phyloP scores from a whole-genome alignment of 148 eudicot species.

The Salicornia ramosissima region DNA sequence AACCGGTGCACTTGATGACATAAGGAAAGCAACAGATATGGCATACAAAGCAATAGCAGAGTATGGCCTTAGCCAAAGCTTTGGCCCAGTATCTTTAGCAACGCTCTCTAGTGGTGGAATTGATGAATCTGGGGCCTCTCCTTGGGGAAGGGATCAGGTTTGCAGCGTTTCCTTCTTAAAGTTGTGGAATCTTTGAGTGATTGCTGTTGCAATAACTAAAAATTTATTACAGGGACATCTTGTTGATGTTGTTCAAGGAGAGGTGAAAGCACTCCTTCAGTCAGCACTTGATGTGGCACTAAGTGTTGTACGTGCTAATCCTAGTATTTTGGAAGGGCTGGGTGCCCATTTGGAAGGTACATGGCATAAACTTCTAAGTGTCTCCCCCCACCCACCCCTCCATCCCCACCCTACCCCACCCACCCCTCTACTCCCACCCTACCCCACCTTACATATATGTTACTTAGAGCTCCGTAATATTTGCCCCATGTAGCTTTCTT shows the following conservation, averaged over 20 bases:
- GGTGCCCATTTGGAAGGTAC: slow-evolving; percentile 94
- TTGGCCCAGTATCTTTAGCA: slow-evolving; percentile 79
- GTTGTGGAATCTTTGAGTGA: background rate
- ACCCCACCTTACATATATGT: no score
- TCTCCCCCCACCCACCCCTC: no score
- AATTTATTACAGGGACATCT: slow-evolving; percentile 63
- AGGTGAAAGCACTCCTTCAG: slow-evolving; percentile 72
- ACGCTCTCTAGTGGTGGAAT: slow-evolving; percentile 83
- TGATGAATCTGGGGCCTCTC: slow-evolving; percentile 69
- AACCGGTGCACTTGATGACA: slow-evolving; percentile 95
- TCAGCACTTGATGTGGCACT: slow-evolving; percentile 87
- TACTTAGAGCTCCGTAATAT: background rate
- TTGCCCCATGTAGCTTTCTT: background rate
- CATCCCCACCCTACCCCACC: no score
- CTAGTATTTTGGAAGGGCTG: slow-evolving; percentile 83
- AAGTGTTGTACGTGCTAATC: slow-evolving; percentile 81
- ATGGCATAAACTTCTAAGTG: background rate
- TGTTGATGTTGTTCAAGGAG: slow-evolving; percentile 88
- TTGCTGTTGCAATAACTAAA: slow-evolving; percentile 9
- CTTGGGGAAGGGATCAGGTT: slow-evolving; percentile 92
- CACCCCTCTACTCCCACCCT: no score
- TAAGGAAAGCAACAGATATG: slow-evolving; percentile 88
- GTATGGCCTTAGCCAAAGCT: slow-evolving; percentile 74
- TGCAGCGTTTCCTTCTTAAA: background rate
- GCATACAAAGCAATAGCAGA: slow-evolving; percentile 96